Conservation (phyloP, 352 stramenopile species). For the Thraustochytrium striatum region DNA sequence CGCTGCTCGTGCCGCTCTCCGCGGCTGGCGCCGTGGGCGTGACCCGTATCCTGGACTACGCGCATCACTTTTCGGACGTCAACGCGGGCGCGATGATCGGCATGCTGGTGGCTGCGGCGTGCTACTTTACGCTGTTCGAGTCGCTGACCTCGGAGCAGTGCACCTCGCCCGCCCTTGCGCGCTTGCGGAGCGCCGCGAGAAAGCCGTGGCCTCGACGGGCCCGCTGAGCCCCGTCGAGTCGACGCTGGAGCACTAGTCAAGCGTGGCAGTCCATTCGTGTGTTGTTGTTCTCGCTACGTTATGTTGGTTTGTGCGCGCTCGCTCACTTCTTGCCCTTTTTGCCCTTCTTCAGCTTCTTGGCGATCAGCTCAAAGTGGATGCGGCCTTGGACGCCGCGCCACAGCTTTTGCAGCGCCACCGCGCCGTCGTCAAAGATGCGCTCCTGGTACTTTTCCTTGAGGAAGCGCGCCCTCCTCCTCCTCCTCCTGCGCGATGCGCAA, state of each 20-base stretch:
- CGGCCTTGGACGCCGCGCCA: conserved; percentile 67
- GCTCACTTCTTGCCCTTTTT: conserved; percentile 60
- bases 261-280: too few species aligned
- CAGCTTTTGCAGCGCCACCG: conserved; percentile 72
- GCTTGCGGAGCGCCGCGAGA: too few species aligned
- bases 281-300: too few species aligned
- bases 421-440: conserved; percentile 67
- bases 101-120: background rate
- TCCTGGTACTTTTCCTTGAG: conserved; percentile 59
- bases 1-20: background rate
- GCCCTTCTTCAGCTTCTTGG: conserved; percentile 73
- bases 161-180: background rate
- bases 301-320: too few species aligned
- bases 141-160: background rate
- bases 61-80: conserved; percentile 43
- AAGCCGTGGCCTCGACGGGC: too few species aligned
- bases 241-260: too few species aligned
- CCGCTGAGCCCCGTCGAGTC: too few species aligned
- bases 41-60: conserved; percentile 22
- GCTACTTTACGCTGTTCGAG: background rate
- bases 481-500: conserved; percentile 73
- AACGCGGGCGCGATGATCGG: conserved; percentile 40
- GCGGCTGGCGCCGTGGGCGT: conserved; percentile 5
- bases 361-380: conserved; percentile 68
- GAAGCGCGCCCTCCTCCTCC: conserved; percentile 65